Conservation (phyloP, 495 filamentous ascomycete species). For the Lophiostoma macrostomum region DNA sequence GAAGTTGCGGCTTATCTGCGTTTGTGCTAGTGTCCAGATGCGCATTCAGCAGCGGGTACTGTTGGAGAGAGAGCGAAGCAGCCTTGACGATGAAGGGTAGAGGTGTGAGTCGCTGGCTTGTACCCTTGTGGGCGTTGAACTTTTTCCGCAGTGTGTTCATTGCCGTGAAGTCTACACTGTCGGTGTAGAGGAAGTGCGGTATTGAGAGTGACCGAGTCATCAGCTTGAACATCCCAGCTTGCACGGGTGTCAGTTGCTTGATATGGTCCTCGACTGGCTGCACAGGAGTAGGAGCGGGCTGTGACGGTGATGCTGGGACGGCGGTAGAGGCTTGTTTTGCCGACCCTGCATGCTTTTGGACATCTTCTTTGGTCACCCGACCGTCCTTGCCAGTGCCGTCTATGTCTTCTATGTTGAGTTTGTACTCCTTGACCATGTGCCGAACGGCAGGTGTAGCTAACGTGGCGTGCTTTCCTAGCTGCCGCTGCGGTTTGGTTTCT, state of each 20-base stretch:
- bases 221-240: constrained; percentile 94
- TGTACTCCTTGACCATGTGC: constrained; percentile 73
- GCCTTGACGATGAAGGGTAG: constrained; percentile 97
- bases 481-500: constrained; percentile 5
- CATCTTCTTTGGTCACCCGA: constrained; percentile 88
- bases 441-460: constrained; percentile 92
- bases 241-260: constrained; percentile 68
- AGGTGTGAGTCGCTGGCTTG: constrained; percentile 61
- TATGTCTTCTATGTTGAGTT: constrained; percentile 72
- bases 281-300: constrained; percentile 24
- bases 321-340: constrained; percentile 41
- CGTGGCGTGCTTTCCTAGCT: constrained; percentile 53
- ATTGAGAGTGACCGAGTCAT: constrained; percentile 91
- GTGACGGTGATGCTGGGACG: constrained; percentile 9
- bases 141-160: constrained; percentile 66
- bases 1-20: constrained; percentile 59
- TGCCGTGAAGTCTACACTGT: constrained; percentile 74
- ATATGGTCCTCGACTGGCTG: constrained; percentile 54
- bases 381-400: constrained; percentile 88
- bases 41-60: constrained; percentile 84
- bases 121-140: constrained; percentile 52
- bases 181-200: constrained; percentile 90
- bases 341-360: constrained; percentile 63
- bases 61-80: constrained; percentile 74
- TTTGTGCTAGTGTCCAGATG: constrained; percentile 62